A percentile compares a stretch with the other conserved stretches of the same genome.
phyloP scores from a whole-genome alignment of 2,329 filamentous ascomycete species.

The Phaeomoniella chlamydospora region DNA sequence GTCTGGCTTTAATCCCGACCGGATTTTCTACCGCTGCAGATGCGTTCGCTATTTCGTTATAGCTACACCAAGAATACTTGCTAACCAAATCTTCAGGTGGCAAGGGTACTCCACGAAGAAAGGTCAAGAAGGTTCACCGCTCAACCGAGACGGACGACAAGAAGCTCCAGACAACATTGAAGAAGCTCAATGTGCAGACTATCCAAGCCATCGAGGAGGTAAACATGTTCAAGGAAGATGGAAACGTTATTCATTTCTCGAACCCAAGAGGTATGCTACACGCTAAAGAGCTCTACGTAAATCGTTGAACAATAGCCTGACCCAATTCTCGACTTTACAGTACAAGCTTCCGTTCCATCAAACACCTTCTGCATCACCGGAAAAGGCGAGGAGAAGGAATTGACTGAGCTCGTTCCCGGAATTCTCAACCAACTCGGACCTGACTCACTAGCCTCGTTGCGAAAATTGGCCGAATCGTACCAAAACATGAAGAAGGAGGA shows the following conservation, averaged over 20 bases:
- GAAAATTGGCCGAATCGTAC: slow-evolving; percentile 98
- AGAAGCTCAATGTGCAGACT: slow-evolving; percentile 99
- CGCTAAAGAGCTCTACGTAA: too few relatives aligned
- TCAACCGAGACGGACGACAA: slow-evolving; percentile 93
- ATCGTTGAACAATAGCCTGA: too few relatives aligned
- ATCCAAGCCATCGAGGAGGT: slow-evolving; percentile 99
- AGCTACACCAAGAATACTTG: too few relatives aligned
- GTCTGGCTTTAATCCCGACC: too few relatives aligned
- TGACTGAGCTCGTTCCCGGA: slow-evolving; percentile 96
- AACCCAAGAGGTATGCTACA: slow-evolving; percentile 75
- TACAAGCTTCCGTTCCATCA: slow-evolving; percentile 89
- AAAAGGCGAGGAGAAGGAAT: slow-evolving; percentile 97
- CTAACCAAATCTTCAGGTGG: slow-evolving; percentile 40
- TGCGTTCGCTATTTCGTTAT: too few relatives aligned
- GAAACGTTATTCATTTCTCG: slow-evolving; percentile 98
- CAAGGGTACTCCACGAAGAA: slow-evolving; percentile 95
- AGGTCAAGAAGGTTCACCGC: slow-evolving; percentile 96
- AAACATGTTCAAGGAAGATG: slow-evolving; percentile 99
- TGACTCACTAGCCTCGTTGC: slow-evolving; percentile 91
- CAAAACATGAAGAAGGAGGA: slow-evolving; percentile 96
- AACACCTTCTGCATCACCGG: slow-evolving; percentile 99
- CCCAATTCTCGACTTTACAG: slow-evolving; percentile 36
- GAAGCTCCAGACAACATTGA: slow-evolving; percentile 93
- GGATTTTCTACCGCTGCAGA: too few relatives aligned
- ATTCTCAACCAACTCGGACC: slow-evolving; percentile 99